phyloP scores from a whole-genome alignment of 768 basidiomycete genomes.

The Mycena latifolia region DNA sequence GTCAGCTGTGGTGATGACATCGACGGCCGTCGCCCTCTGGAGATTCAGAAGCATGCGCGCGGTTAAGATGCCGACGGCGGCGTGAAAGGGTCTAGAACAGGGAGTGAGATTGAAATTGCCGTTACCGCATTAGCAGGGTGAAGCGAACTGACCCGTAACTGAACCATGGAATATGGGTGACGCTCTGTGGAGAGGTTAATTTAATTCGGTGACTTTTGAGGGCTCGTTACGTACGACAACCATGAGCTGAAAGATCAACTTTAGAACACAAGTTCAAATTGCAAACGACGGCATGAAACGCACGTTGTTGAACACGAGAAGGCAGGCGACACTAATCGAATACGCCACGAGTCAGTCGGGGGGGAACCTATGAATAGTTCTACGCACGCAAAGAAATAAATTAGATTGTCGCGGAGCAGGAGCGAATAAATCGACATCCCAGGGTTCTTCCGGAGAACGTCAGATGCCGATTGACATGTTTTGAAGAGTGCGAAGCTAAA shows the following conservation, averaged over 20 bases:
- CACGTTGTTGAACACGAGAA: slow-evolving; percentile 60
- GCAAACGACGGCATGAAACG: slow-evolving; percentile 39
- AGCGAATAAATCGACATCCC: slow-evolving; percentile 48
- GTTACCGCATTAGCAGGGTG: background rate
- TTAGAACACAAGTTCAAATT: too few species aligned
- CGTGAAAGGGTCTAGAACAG: slow-evolving; percentile 55
- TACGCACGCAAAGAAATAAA: slow-evolving; percentile 58
- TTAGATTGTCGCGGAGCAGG: slow-evolving; percentile 56
- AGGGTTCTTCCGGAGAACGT: slow-evolving; percentile 39
- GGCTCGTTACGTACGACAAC: slow-evolving; percentile 21
- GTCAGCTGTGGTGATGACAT: background rate
- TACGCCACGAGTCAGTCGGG: too few species aligned
- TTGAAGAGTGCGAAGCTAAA: slow-evolving; percentile 55
- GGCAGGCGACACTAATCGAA: slow-evolving; percentile 47
- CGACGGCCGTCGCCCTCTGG: slow-evolving; percentile 45
- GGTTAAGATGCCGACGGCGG: slow-evolving; percentile 59
- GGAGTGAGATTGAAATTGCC: too few species aligned
- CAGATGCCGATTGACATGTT: slow-evolving; percentile 40
- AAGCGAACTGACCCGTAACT: slow-evolving; percentile 51
- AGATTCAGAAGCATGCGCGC: slow-evolving; percentile 59
- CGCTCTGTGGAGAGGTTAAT: slow-evolving; percentile 39
- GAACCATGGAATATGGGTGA: slow-evolving; percentile 64
- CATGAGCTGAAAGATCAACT: slow-evolving; percentile 23
- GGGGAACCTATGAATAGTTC: too few species aligned
- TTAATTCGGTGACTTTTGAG: background rate